Percentiles rank a stretch among this genome's conserved stretches.
Evolutionary conservation across 768 basidiomycete genomes (phyloP).

Genomic region (Leccinum sublutescens): DNA sequence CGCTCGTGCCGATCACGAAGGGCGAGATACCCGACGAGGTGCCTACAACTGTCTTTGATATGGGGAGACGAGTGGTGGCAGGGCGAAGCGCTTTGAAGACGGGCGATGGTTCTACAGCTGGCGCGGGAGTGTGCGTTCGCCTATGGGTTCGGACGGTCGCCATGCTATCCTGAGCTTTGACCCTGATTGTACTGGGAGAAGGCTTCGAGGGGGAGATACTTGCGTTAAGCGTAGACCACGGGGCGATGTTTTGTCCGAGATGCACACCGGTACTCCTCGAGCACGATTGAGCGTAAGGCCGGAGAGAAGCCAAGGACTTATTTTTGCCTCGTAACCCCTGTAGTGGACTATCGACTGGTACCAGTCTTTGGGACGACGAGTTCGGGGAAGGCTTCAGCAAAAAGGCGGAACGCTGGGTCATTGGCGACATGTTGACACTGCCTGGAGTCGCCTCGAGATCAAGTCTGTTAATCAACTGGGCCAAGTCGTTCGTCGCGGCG

Average conservation of each 20-base stretch:
- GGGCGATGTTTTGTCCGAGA: conserved; percentile 59
- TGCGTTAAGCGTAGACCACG: conserved; percentile 53
- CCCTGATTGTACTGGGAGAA: conserved; percentile 18
- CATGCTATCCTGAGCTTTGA: conserved; percentile 27
- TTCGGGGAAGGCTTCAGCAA: conserved; percentile 17
- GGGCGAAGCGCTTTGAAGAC: conserved; percentile 61
- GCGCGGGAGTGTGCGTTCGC: conserved; percentile 56
- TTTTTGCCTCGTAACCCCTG: conserved; percentile 35
- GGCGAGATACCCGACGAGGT: conserved; percentile 28
- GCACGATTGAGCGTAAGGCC: conserved; percentile 46
- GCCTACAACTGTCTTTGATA: conserved; percentile 19
- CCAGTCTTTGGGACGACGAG: conserved; percentile 33
- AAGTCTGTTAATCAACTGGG: conserved; percentile 74
- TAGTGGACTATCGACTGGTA: conserved; percentile 37
- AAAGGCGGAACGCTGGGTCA: conserved; percentile 28
- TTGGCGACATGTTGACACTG: conserved; percentile 48
- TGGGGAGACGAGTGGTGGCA: conserved; percentile 34
- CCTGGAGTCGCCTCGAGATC: conserved; percentile 77
- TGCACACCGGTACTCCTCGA: conserved; percentile 20
- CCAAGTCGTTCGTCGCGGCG: conserved; percentile 78
- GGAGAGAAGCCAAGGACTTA: conserved; percentile 46
- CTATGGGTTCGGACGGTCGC: conserved; percentile 39
- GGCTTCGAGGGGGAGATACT: conserved; percentile 39
- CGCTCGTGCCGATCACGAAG: conserved; percentile 19
- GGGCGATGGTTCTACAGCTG: conserved; percentile 54